A percentile compares a stretch with the other conserved stretches of the same genome.
phyloP scores from a whole-genome alignment of 2,329 filamentous ascomycete species.

The Diatrype stigma region DNA sequence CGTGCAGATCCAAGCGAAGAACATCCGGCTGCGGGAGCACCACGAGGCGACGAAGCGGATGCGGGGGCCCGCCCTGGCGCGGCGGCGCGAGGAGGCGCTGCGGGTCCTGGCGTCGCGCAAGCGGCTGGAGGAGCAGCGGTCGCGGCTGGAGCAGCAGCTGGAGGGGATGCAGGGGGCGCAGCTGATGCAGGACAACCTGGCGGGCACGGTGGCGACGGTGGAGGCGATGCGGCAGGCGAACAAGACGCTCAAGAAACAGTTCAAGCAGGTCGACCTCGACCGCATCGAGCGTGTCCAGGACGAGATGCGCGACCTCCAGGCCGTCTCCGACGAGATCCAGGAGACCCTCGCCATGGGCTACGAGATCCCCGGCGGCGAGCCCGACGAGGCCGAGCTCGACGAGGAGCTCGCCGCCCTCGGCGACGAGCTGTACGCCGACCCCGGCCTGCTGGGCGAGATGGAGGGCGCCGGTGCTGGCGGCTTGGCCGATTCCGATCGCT shows the following conservation, averaged over 20 bases:
- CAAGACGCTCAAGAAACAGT: conserved; percentile 87
- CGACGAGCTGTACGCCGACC: conserved; percentile 56
- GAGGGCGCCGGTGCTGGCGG: conserved; percentile 53
- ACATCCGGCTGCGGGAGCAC: conserved; percentile 84
- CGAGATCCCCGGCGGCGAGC: conserved; percentile 84
- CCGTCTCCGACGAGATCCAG: conserved; percentile 97
- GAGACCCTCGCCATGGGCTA: conserved; percentile 89
- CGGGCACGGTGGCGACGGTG: conserved; percentile 97
- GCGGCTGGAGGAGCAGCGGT: conserved; percentile 88
- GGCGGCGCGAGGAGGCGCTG: conserved; percentile 89
- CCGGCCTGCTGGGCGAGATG: conserved; percentile 58
- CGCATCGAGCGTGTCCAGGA: conserved; percentile 98
- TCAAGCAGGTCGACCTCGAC: conserved; percentile 95
- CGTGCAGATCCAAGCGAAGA: conserved; percentile 89
- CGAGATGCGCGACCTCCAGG: conserved; percentile 97
- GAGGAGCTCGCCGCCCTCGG: conserved; percentile 93
- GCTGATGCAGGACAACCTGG: conserved; percentile 98
- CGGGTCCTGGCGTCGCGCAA: conserved; percentile 92
- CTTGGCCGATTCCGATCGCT: conserved; percentile 44
- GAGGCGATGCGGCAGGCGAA: conserved; percentile 97
- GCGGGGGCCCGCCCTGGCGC: conserved; percentile 90
- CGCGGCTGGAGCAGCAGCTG: conserved; percentile 88
- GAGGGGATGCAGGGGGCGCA: conserved; percentile 99
- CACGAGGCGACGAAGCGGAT: conserved; percentile 84
- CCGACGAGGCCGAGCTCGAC: conserved; percentile 94